A percentile compares a stretch with the other conserved stretches of the same genome.
Evolutionary conservation across 1,139 yeast species (phyloP).

Genomic region (Zygosaccharomyces pseudobailii): DNA sequence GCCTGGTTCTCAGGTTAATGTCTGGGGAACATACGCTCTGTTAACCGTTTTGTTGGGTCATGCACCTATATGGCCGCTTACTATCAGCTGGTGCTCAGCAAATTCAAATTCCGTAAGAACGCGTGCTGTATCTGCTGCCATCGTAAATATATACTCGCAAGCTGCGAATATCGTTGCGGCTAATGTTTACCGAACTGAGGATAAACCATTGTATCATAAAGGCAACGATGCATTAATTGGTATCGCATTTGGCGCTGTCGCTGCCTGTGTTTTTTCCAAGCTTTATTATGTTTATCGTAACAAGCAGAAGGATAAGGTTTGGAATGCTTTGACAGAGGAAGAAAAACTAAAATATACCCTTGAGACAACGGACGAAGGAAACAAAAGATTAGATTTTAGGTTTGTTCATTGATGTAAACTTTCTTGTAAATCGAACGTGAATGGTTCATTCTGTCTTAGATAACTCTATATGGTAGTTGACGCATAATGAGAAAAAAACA

Average conservation of each 20-base stretch:
- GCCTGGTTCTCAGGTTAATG: constrained; percentile 43
- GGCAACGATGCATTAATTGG: constrained; percentile 49
- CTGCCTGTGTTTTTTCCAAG: constrained; percentile 31
- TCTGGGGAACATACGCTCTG: constrained; percentile 52
- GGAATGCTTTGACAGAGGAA: constrained; percentile 41
- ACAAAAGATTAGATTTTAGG: constrained; percentile 43
- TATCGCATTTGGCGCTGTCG: constrained; percentile 33
- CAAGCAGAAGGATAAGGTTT: constrained; percentile 35
- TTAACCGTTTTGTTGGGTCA: constrained; percentile 46
- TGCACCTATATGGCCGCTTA: constrained; percentile 49
- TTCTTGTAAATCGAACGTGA: too few relatives aligned
- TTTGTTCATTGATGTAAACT: constrained; percentile 15
- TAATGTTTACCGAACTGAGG: constrained; percentile 52
- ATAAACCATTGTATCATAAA: constrained; percentile 52
- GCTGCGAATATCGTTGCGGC: constrained; percentile 40
- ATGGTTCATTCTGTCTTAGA: too few relatives aligned
- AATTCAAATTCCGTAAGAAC: constrained; percentile 57
- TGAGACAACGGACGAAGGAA: constrained; percentile 42
- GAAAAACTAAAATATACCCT: constrained; percentile 39
- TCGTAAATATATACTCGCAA: constrained; percentile 61
- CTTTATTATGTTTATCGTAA: constrained; percentile 42
- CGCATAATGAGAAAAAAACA: too few relatives aligned
- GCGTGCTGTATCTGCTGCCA: constrained; percentile 56
- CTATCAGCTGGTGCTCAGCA: constrained; percentile 56
- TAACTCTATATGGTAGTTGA: too few relatives aligned